Conservation (phyloP, 495 filamentous ascomycete genomes). For the Viridothelium virens region DNA sequence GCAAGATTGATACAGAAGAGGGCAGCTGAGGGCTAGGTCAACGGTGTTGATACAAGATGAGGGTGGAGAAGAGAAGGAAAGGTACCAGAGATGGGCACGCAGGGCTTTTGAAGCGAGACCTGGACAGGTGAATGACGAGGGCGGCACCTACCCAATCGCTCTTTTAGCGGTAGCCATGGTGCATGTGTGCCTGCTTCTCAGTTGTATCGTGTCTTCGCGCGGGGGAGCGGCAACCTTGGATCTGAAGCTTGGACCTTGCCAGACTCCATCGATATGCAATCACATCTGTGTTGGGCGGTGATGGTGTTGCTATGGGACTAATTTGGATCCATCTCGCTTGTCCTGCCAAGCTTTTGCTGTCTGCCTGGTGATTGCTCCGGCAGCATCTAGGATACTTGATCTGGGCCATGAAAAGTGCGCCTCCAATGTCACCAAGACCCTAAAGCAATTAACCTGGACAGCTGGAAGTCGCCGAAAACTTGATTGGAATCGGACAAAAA, state of each 20-base stretch:
- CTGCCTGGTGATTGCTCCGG: neutral
- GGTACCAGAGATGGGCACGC: neutral
- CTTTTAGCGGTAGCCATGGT: too few species aligned
- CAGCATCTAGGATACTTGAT: neutral
- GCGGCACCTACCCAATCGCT: neutral
- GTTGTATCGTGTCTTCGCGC: neutral
- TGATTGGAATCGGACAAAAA: neutral
- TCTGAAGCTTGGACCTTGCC: neutral
- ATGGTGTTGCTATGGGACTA: neutral
- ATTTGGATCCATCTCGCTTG: neutral
- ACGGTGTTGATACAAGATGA: neutral
- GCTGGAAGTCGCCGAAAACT: neutral
- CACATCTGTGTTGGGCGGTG: neutral
- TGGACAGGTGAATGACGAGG: neutral
- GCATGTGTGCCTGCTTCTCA: neutral
- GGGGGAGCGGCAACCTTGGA: neutral
- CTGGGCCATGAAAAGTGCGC: neutral
- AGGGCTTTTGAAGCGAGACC: slow-evolving; percentile 4
- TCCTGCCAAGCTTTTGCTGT: slow-evolving; percentile 5
- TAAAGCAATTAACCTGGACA: neutral
- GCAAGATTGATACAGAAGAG: neutral
- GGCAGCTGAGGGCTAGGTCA: slow-evolving; percentile 5
- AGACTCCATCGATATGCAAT: neutral
- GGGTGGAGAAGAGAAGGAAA: slow-evolving; percentile 6
- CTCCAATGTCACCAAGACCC: slow-evolving; percentile 2